Conservation (phyloP, 176 grass and related monocot species). For the Phoenix roebelenii region DNA sequence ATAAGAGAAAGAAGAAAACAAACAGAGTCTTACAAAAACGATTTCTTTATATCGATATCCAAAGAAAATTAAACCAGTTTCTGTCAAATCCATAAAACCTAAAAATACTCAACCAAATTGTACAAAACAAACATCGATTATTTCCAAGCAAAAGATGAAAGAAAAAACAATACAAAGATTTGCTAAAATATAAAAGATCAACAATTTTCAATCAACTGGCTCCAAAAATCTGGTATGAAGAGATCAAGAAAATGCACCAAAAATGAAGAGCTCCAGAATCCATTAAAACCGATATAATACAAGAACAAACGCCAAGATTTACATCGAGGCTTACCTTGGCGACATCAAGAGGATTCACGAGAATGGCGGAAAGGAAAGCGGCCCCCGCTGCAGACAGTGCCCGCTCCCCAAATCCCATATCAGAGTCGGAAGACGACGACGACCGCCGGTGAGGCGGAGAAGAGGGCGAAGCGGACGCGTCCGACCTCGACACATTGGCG, state of each 20-base stretch:
- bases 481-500: background rate
- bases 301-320: background rate
- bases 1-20: background rate
- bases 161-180: too few relatives aligned
- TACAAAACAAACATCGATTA: too few relatives aligned
- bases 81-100: too few relatives aligned
- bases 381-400: constrained; percentile 69
- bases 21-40: background rate
- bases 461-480: constrained; percentile 3
- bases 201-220: too few relatives aligned
- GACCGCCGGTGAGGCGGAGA: background rate
- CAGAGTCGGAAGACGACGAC: background rate
- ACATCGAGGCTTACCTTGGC: constrained; percentile 44
- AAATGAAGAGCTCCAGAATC: background rate
- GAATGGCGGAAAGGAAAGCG: constrained; percentile 71
- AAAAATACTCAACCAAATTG: too few relatives aligned
- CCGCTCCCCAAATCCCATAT: constrained; percentile 54
- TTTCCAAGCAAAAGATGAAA: too few relatives aligned
- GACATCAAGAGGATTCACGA: constrained; percentile 92
- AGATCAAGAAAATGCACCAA: background rate
- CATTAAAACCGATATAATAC: background rate
- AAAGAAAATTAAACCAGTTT: too few relatives aligned
- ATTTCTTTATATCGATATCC: too few relatives aligned
- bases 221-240: background rate
- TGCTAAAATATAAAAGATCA: too few relatives aligned